Evolutionary conservation across 441 rosid species (phyloP).

Genomic region (Populus hybrid): DNA sequence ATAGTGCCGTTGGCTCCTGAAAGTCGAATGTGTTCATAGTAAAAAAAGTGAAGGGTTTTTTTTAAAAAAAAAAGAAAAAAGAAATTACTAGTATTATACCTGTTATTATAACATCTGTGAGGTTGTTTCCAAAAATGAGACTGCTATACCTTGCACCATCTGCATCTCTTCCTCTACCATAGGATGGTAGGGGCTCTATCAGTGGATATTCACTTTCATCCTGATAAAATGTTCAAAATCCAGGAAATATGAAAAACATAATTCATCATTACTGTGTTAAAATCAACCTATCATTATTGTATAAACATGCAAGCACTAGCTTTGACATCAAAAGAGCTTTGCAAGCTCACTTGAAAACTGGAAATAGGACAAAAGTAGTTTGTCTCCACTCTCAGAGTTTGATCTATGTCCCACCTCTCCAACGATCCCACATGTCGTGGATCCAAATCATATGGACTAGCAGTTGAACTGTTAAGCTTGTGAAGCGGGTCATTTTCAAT

Average conservation of each 20-base stretch:
- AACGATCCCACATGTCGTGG: too few species aligned
- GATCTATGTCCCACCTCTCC: too few species aligned
- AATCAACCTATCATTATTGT: not conserved
- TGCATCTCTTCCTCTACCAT: conserved; percentile 69
- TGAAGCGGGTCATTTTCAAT: not conserved
- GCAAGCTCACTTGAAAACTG: too few species aligned
- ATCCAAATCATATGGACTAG: not conserved
- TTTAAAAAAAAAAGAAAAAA: not conserved
- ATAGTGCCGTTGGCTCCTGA: conserved; percentile 79
- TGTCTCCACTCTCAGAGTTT: too few species aligned
- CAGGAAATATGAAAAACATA: conserved; percentile 1
- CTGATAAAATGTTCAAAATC: conserved; percentile 28
- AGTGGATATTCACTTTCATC: conserved; percentile 63
- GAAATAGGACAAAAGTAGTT: too few species aligned
- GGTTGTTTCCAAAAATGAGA: conserved; percentile 71
- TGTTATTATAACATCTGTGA: conserved; percentile 67
- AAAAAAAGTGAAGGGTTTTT: not conserved
- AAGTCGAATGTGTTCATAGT: conserved; percentile 8
- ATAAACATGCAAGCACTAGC: not conserved
- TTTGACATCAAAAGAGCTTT: not conserved
- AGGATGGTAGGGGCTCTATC: conserved; percentile 53
- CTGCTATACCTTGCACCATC: conserved; percentile 54
- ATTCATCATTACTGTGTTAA: not conserved
- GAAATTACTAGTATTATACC: conserved; percentile 28
- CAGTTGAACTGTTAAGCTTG: conserved; percentile 10